Percentiles rank a stretch among this genome's conserved stretches.
These are phyloP conservation scores for Debaryomyces sp. DNA, from an alignment of 1,139 yeast species.

Conservation along the genomic window DNA sequence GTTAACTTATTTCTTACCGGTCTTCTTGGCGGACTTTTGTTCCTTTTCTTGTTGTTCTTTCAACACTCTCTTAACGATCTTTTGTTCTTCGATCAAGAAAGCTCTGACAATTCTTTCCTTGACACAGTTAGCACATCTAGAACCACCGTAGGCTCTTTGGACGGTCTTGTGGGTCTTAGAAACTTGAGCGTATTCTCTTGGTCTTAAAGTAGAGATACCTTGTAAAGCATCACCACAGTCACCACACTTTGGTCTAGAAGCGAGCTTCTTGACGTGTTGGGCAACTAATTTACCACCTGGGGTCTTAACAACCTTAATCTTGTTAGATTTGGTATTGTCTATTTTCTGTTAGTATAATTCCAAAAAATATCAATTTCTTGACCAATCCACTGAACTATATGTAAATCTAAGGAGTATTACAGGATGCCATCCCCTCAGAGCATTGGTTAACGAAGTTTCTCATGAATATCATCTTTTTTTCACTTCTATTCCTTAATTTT, in stretches of 20 bases:
- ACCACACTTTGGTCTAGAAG: slow-evolving; percentile 98
- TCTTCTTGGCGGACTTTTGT: slow-evolving; percentile 50
- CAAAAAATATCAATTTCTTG: background rate
- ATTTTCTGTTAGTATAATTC: slow-evolving; percentile 7
- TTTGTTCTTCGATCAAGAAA: slow-evolving; percentile 99
- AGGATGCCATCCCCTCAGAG: background rate
- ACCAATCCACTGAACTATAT: background rate
- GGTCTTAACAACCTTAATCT: slow-evolving; percentile 98
- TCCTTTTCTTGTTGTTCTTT: slow-evolving; percentile 93
- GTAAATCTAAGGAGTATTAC: background rate
- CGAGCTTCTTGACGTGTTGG: slow-evolving; percentile 95
- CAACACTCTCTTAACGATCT: slow-evolving; percentile 98
- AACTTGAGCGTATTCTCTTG: slow-evolving; percentile 94
- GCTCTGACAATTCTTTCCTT: slow-evolving; percentile 99
- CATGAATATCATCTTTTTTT: background rate
- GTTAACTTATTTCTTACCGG: slow-evolving; percentile 39
- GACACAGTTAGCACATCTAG: slow-evolving; percentile 97
- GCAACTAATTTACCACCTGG: slow-evolving; percentile 99
- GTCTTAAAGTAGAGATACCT: slow-evolving; percentile 94
- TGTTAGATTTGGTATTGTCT: slow-evolving; percentile 98
- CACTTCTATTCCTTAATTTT: background rate
- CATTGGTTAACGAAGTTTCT: background rate
- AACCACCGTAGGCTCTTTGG: slow-evolving; percentile 99
- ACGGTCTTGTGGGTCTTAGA: slow-evolving; percentile 98
- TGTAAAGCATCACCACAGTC: slow-evolving; percentile 93